Percentiles rank a stretch among this genome's conserved stretches.
phyloP scores from a whole-genome alignment of 148 eudicot species.

The Chenopodium album region DNA sequence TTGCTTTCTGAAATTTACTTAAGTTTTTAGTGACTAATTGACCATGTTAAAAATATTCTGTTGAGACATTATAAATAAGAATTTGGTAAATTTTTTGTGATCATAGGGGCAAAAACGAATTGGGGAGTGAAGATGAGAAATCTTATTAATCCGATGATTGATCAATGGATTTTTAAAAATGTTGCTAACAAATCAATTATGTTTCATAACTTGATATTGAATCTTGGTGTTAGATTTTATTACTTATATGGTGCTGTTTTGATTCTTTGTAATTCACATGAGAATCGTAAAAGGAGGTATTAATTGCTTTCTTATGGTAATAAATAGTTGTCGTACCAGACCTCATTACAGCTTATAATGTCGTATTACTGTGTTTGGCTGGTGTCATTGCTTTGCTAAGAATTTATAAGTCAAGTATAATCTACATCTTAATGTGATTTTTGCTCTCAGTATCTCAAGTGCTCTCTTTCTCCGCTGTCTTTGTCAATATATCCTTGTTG shows the following conservation, averaged over 20 bases:
- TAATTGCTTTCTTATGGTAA: constrained; percentile 7
- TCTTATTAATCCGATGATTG: background rate
- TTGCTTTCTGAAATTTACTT: constrained; percentile 19
- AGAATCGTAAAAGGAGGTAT: background rate
- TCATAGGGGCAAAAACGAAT: background rate
- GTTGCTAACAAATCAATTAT: background rate
- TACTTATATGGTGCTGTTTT: background rate
- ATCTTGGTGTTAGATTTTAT: background rate
- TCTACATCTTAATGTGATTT: background rate
- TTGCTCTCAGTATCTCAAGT: background rate
- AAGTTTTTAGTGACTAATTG: background rate
- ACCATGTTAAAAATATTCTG: no score
- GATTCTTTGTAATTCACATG: background rate
- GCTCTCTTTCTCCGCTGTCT: background rate
- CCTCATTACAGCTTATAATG: background rate
- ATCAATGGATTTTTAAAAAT: background rate
- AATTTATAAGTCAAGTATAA: background rate
- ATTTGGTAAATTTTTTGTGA: background rate
- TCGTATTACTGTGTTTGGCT: background rate
- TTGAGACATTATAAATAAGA: background rate
- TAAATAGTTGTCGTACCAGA: background rate
- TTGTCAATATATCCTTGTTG: background rate
- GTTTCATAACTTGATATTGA: background rate
- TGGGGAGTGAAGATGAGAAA: background rate
- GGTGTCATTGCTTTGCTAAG: background rate